Base-by-base conservation (phyloP, 352 stramenopile species). In the Elongisporangium undulatum region DNA sequence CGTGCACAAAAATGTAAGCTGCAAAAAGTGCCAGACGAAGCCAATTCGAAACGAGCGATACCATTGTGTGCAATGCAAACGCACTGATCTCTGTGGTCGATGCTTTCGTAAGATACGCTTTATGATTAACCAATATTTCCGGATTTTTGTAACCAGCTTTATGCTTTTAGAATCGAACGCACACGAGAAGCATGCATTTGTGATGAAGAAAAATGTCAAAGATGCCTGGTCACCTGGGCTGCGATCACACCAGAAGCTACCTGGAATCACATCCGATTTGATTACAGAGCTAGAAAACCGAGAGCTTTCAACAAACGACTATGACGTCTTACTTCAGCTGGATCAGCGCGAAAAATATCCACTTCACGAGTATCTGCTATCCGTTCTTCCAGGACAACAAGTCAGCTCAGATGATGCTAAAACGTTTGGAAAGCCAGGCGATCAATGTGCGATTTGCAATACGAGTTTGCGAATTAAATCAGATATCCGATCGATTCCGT, bases 291-390 rank as follows among this genome's bases (percentile, higher is more conserved):
- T 94, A 0, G 73, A 94, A 59, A 79, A 63, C 34, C 71, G 85
- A 62, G 85, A 95, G 39, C 68, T 95, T 8, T 90, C 84, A 26
- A 92, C 79, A n/a, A 90, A 89, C 48, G 85, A 95, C 61, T 95
- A 94, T 55, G 84, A 92, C 50, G 50, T 92, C 6, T 63, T 95
- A 1, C 65, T 93, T 13, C 73, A 94, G 38, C 64, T 94, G 0
- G 85, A 94, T 55, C 68, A 78, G 48, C 63, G 61, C 3, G 77
- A 81, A 20, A 87, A 85, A 22, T 68, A 56, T 17, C 74, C 79
- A n/a, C 55, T 94, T n/a, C 82, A 91, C 62, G 79, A 92, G 20
- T 94, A 80, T 57, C 54, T 94, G 23, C 60, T 92, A n/a, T 67
- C 75, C 15, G 62, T 70, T 24, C 55, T 94, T 29, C 63, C 60